Base-by-base conservation (phyloP, 768 basidiomycete species). In the Calocera viscosa region DNA sequence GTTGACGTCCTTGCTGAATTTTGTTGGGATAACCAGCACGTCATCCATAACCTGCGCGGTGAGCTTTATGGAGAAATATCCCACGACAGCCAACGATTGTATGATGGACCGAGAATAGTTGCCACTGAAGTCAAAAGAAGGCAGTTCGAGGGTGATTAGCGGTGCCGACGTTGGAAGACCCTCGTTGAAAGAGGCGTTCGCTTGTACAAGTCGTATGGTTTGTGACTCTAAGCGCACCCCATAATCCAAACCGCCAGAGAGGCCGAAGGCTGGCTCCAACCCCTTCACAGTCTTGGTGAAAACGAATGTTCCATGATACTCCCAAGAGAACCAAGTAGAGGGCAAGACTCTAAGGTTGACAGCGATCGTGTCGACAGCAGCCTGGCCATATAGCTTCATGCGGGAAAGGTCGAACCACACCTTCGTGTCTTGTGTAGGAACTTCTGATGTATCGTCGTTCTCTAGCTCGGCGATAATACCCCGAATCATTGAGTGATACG, bases 1-100 rank as follows among this genome's bases (percentile, higher is more conserved):
- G 69, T 88, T 87, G 75, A 93, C 89, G 75, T 94, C 91, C 71
- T 88, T 87, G 5, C 90, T 91, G 67, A 93, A 93, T 72, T 92
- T 92, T 69, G 90, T 89, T 72, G 92, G 91, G 10, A 94, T 88
- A 2, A 83, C 83, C 1, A 94, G 80, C 2, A 93, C 75, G 2
- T 88, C 89, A 72, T 94, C 92, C 84, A 90, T 87, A 71, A 92
- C 86, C 0, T 84, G 83, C 2, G 90, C 89, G 72, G 89, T 91
- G 67, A 94, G 81, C 72, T 83, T 87, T 67, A 90, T 76, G 39
- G 86, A 81, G 69, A 92, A 82, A 66, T 84, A 83, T 11, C 90
- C 89, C 43, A 94, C 75, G 32, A 87, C 76, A 1, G 82, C 82
- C 26, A 87, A 74, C 5, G 84, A 77, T 43, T 85, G 79, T 22